These are phyloP conservation scores for Davidsoniella neocaledoniae DNA, from an alignment of 2,329 filamentous ascomycete species.

Conservation along the genomic window DNA sequence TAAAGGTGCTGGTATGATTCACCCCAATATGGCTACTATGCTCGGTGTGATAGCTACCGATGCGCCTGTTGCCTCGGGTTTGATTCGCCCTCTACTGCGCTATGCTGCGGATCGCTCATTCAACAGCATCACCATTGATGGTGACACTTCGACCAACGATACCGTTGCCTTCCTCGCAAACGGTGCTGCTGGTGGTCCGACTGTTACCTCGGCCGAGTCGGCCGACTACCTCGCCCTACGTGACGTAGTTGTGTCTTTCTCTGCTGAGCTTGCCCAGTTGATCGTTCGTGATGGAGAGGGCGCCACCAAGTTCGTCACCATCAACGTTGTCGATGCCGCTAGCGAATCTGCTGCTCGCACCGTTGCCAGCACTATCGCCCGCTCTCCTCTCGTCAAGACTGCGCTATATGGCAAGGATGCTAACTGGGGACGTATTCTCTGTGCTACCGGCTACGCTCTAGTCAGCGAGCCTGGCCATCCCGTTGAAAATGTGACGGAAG, in stretches of 20 bases:
- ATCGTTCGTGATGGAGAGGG: slow-evolving; percentile 94
- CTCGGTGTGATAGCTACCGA: slow-evolving; percentile 87
- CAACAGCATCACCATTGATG: slow-evolving; percentile 93
- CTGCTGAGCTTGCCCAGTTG: slow-evolving; percentile 72
- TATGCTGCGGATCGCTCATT: slow-evolving; percentile 70
- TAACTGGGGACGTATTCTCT: slow-evolving; percentile 96
- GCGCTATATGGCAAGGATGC: slow-evolving; percentile 93
- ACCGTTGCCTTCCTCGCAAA: slow-evolving; percentile 91
- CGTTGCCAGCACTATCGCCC: slow-evolving; percentile 75
- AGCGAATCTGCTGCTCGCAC: slow-evolving; percentile 55
- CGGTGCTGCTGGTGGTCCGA: slow-evolving; percentile 63
- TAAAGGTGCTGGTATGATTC: slow-evolving; percentile 98
- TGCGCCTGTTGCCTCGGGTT: slow-evolving; percentile 52
- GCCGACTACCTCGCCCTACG: slow-evolving; percentile 56
- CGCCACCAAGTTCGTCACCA: slow-evolving; percentile 93
- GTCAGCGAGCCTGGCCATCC: slow-evolving; percentile 40
- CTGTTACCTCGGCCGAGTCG: slow-evolving; percentile 36
- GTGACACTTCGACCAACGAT: slow-evolving; percentile 95
- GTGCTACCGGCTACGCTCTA: slow-evolving; percentile 71
- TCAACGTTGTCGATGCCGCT: slow-evolving; percentile 60
- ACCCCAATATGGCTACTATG: slow-evolving; percentile 95
- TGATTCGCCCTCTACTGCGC: slow-evolving; percentile 54
- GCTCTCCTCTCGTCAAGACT: slow-evolving; percentile 89
- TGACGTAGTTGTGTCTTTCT: slow-evolving; percentile 56
- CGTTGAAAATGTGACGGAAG: slow-evolving; percentile 42